Conservation (phyloP, 352 stramenopile genomes). For the Phytophthora capsici region DNA sequence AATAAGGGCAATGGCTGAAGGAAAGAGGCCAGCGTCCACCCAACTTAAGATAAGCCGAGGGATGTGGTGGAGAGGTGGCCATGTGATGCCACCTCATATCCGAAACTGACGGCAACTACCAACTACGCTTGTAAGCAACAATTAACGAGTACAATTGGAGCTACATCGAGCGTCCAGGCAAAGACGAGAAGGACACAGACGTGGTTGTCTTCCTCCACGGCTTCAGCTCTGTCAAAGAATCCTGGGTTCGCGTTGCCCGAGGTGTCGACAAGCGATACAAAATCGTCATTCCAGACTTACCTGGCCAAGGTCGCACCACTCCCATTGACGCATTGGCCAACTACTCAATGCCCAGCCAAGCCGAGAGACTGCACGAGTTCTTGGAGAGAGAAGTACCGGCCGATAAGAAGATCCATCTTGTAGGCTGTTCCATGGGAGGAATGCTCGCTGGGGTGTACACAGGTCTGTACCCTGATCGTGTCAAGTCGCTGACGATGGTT, state of each 20-base stretch:
- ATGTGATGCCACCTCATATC: too few relatives aligned
- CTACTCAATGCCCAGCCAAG: conserved; percentile 64
- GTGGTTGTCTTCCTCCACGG: conserved; percentile 74
- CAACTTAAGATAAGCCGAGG: too few relatives aligned
- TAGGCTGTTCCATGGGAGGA: conserved; percentile 81
- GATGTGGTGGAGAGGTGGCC: too few relatives aligned
- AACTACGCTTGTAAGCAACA: too few relatives aligned
- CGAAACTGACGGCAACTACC: too few relatives aligned
- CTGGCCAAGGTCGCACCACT: conserved; percentile 67
- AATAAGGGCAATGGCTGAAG: too few relatives aligned
- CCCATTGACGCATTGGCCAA: conserved; percentile 49
- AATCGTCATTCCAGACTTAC: conserved; percentile 74
- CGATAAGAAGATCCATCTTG: conserved; percentile 70
- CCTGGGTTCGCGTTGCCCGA: conserved; percentile 59
- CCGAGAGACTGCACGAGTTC: conserved; percentile 62
- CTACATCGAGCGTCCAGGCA: conserved; percentile 67
- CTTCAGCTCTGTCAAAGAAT: conserved; percentile 78
- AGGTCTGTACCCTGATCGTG: conserved; percentile 57
- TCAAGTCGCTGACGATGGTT: conserved; percentile 75
- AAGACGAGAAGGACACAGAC: conserved; percentile 48
- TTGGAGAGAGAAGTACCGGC: conserved; percentile 52
- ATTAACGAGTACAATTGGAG: conserved; percentile 77
- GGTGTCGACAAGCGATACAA: conserved; percentile 60
- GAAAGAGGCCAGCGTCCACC: too few relatives aligned
- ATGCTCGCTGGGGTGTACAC: conserved; percentile 80